phyloP scores from a whole-genome alignment of 345 rosid genomes.

The Brassica carinata region DNA sequence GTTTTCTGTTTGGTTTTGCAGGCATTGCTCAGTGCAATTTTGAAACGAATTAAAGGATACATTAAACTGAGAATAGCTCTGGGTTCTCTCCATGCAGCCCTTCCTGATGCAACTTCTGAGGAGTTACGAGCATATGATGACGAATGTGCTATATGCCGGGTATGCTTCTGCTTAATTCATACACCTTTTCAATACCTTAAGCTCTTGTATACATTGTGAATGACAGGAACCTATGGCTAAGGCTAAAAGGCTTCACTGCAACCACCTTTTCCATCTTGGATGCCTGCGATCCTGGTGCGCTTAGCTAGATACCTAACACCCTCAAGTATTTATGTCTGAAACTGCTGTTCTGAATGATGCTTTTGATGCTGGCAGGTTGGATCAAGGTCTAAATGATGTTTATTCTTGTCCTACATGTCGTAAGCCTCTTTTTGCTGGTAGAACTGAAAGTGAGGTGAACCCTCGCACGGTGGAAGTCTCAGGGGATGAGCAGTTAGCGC shows the following conservation, averaged over 20 bases:
- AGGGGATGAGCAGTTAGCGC: conserved; percentile 80
- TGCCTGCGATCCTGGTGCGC: conserved; percentile 97
- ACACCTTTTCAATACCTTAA: conserved; percentile 23
- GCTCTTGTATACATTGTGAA: conserved; percentile 35
- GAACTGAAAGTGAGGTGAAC: conserved; percentile 63
- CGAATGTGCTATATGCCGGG: conserved; percentile 99
- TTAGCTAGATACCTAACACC: conserved; percentile 18
- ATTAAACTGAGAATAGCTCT: conserved; percentile 83
- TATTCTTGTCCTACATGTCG: conserved; percentile 98
- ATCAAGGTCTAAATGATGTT: conserved; percentile 91
- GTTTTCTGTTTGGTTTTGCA: conserved; percentile 44
- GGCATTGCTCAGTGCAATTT: conserved; percentile 90
- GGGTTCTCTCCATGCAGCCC: conserved; percentile 94
- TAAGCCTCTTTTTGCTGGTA: conserved; percentile 82
- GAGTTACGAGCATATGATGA: conserved; percentile 88
- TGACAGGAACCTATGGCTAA: conserved; percentile 98
- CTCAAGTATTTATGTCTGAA: conserved; percentile 11
- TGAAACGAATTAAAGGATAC: conserved; percentile 88
- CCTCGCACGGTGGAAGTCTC: conserved; percentile 52
- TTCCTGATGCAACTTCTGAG: conserved; percentile 94
- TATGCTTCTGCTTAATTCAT: conserved; percentile 43
- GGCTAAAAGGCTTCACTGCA: conserved; percentile 91
- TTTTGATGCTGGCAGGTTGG: conserved; percentile 72
- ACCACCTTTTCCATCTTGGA: conserved; percentile 93
- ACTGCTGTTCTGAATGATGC: conserved; percentile 34